Percentiles rank a stretch among this genome's conserved stretches.
phyloP scores from a whole-genome alignment of 2,329 filamentous ascomycete species.

The Cytospora leucostoma region DNA sequence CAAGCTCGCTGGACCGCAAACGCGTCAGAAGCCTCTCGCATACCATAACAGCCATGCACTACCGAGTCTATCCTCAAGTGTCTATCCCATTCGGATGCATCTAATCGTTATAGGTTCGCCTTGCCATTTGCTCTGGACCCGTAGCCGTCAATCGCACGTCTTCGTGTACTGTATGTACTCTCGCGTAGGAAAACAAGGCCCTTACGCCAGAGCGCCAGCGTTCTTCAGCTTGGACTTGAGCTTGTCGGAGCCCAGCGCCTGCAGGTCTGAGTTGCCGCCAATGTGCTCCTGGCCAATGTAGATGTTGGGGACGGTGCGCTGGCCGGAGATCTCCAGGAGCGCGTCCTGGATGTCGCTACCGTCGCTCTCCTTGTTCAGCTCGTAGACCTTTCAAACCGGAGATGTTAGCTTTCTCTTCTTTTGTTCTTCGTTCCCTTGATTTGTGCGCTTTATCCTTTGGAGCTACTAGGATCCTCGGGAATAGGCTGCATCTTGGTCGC shows the following conservation, averaged over 20 bases:
- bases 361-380: constrained; percentile 61
- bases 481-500: neutral
- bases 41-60: neutral
- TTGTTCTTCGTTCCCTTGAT: no score
- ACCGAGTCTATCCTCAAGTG: neutral
- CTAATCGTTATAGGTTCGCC: constrained; percentile 19
- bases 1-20: neutral
- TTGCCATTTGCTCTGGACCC: constrained; percentile 12
- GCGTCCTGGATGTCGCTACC: constrained; percentile 81
- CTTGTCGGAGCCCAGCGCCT: constrained; percentile 61
- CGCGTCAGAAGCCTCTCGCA: neutral
- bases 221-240: constrained; percentile 51
- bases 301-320: constrained; percentile 93
- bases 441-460: no score
- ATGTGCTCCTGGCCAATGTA: constrained; percentile 91
- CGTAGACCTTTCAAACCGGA: neutral
- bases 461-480: neutral
- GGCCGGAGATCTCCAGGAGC: constrained; percentile 75
- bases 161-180: neutral
- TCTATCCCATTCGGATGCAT: neutral
- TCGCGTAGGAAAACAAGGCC: neutral
- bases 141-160: constrained; percentile 19
- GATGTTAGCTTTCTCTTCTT: constrained; percentile 1
- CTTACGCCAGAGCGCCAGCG: constrained; percentile 48
- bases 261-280: constrained; percentile 90